These are phyloP conservation scores for Ulmus americana DNA, from an alignment of 331 rosid genomes.

Conservation along the genomic window DNA sequence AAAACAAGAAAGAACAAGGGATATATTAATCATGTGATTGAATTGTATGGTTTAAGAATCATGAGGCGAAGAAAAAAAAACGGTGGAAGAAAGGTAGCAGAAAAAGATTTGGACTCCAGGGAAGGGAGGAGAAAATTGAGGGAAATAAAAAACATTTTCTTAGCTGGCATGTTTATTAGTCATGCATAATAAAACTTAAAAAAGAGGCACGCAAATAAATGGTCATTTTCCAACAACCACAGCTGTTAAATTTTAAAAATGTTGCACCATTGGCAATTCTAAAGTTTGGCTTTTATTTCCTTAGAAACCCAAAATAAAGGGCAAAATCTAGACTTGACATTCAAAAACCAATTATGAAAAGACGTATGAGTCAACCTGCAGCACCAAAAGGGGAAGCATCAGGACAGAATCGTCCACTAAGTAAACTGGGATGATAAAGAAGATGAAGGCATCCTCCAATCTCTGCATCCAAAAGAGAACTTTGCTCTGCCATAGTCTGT, in stretches of 20 bases:
- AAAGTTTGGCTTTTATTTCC: no score
- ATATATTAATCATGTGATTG: constrained; percentile 9
- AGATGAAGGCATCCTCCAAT: constrained; percentile 83
- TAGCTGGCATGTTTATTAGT: neutral
- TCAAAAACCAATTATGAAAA: constrained; percentile 9
- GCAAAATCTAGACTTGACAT: neutral
- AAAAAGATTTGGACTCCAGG: neutral
- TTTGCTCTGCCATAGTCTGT: constrained; percentile 68
- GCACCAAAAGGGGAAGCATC: constrained; percentile 97
- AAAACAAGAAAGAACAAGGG: constrained; percentile 14
- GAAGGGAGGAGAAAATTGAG: neutral
- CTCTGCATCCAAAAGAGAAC: constrained; percentile 83
- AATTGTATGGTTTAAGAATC: neutral
- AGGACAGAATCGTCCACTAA: constrained; percentile 89
- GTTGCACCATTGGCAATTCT: neutral
- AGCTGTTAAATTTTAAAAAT: neutral
- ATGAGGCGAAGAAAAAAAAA: neutral
- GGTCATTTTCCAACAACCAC: neutral
- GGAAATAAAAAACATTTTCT: neutral
- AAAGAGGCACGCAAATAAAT: neutral
- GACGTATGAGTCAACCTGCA: constrained; percentile 56
- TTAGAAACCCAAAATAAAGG: neutral
- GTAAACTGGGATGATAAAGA: constrained; percentile 91
- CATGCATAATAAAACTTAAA: neutral
- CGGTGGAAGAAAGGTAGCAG: neutral